phyloP scores from a whole-genome alignment of 129 eudicot genomes.

The Helichrysum umbraculigerum region DNA sequence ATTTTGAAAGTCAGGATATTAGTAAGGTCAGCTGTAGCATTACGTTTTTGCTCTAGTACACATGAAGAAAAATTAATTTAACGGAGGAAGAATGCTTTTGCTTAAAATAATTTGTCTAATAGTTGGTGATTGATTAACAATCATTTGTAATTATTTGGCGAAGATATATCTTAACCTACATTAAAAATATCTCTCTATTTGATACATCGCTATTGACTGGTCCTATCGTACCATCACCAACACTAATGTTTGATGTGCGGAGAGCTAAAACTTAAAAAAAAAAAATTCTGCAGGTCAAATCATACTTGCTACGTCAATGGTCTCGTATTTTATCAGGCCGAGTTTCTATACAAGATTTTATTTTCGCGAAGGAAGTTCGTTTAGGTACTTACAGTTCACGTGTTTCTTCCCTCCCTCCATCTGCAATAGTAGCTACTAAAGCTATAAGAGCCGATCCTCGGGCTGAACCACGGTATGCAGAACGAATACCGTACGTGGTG shows the following conservation, averaged over 20 bases:
- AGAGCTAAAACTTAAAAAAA: constrained; percentile 18
- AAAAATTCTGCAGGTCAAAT: constrained; percentile 68
- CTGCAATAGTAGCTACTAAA: constrained; percentile 94
- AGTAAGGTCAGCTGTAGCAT: constrained; percentile 47
- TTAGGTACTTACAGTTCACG: constrained; percentile 78
- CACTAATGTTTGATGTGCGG: constrained; percentile 5
- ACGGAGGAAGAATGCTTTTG: neutral
- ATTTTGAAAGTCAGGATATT: constrained; percentile 70
- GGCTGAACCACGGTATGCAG: constrained; percentile 96
- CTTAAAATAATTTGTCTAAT: no score
- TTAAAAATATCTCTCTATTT: no score
- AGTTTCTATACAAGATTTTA: constrained; percentile 81
- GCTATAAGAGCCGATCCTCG: constrained; percentile 85
- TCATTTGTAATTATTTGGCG: no score
- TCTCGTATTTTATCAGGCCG: constrained; percentile 76
- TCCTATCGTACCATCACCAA: neutral
- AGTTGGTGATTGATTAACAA: no score
- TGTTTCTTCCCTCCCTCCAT: constrained; percentile 81
- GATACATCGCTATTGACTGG: no score
- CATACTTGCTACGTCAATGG: constrained; percentile 82
- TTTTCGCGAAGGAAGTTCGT: constrained; percentile 93
- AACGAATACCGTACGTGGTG: constrained; percentile 83
- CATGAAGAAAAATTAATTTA: neutral
- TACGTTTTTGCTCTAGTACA: neutral
- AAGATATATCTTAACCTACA: no score